phyloP scores from a whole-genome alignment of 2,329 filamentous ascomycete species.

The Arthrinium puccinioides region DNA sequence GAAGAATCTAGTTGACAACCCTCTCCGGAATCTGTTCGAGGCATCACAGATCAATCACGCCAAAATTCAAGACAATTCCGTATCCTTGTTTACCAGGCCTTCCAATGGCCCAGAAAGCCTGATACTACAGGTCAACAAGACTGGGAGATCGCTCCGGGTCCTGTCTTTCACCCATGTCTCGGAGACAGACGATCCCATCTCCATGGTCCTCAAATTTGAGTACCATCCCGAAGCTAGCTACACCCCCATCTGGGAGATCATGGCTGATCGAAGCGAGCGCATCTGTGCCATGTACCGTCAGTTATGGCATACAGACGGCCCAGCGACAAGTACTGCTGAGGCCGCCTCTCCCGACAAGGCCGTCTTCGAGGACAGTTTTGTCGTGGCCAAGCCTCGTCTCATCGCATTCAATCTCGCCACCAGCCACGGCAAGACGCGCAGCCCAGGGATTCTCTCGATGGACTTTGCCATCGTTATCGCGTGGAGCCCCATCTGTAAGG shows the following conservation, averaged over 20 bases:
- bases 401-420: constrained; percentile 95
- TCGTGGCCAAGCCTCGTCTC: constrained; percentile 81
- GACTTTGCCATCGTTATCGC: constrained; percentile 93
- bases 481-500: constrained; percentile 98
- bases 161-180: constrained; percentile 88
- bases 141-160: constrained; percentile 67
- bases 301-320: constrained; percentile 70
- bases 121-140: constrained; percentile 73
- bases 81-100: constrained; percentile 30
- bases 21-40: constrained; percentile 4
- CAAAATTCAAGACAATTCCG: constrained; percentile 6
- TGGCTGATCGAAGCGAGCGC: constrained; percentile 85
- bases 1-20: constrained; percentile 4
- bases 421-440: constrained; percentile 90
- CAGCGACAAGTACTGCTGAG: constrained; percentile 4
- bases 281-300: constrained; percentile 99
- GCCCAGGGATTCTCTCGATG: constrained; percentile 91
- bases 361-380: constrained; percentile 80
- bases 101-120: constrained; percentile 27
- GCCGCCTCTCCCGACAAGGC: constrained; percentile 61
- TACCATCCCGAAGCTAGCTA: constrained; percentile 93
- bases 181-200: constrained; percentile 67
- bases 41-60: constrained; percentile 7
- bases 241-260: constrained; percentile 87
- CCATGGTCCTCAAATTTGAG: constrained; percentile 75